Evolutionary conservation across 148 eudicot species (phyloP), one percentile per base, ranked within the genome.

Genomic region (Silene uniflora): DNA sequence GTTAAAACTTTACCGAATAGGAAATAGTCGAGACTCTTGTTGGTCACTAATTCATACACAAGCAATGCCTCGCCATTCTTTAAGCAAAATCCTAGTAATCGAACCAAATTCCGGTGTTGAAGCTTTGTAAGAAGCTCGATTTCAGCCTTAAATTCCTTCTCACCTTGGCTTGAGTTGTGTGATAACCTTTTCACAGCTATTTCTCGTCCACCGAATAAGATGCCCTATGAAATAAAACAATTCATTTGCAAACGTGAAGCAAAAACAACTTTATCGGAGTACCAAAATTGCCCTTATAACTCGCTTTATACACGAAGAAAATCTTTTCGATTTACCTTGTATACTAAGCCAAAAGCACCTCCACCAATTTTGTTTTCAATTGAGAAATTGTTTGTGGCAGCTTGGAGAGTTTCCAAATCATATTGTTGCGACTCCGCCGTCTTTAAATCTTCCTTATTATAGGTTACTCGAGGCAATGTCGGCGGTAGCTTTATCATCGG

Each of bases 1-100:
- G 32, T 29, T 29, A 29, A 29, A 29, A 29, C 32, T 29, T 29
- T 29, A 74, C 69, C 62, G 7, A 75, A 75, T 17, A 75, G 24
- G n/a, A 75, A 65, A 23, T 75, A 24, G 44, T 75, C 77, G 61
- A 75, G 77, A 10, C 63, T 75, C 18, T 75, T 66, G 46, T 75
- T 75, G 13, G 77, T 49, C 8, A 75, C 52, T 24, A 49, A 75
- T 54, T 75, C 72, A 24, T 75, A 75, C 18, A 75, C 62, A 9
- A 75, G 72, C 7, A 75, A 21, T 32, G 60, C 61, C 16, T 75
- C 77, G 3, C 54, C 22, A 0, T 54, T 39, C 10, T 39, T 11
- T n/a, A 66, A 9, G 71, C 63, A 52, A 54, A 24, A 75, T 11
- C 77, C 77, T 14, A 75, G 18, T 22, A 75, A 47, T 4, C 63